Conservation (phyloP, 2,329 filamentous ascomycete species). For the Colletotrichum truncatum region DNA sequence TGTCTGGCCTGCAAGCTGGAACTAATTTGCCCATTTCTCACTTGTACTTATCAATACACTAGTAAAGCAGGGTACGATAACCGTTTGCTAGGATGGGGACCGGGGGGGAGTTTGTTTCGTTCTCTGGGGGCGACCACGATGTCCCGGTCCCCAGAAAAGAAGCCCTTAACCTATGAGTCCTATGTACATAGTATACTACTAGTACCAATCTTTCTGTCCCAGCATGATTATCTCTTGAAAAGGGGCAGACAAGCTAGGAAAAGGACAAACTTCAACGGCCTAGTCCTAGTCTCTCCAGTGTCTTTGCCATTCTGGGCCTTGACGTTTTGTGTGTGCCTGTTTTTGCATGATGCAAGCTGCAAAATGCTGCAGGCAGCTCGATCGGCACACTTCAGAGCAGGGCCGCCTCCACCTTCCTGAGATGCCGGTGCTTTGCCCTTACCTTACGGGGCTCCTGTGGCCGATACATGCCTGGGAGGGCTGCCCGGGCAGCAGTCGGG, state of each 20-base stretch:
- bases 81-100: not conserved
- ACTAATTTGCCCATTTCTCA: not conserved
- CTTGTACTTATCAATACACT: not conserved
- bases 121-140: not conserved
- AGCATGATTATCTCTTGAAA: not conserved
- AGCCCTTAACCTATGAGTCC: not conserved
- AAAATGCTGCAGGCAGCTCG: conserved; percentile 7
- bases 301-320: not conserved
- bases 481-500: not conserved
- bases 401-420: not conserved
- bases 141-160: not conserved
- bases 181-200: not conserved
- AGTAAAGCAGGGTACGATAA: not conserved
- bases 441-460: not conserved
- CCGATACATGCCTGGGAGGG: not conserved
- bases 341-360: conserved; percentile 6
- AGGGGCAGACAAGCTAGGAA: not conserved
- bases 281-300: not conserved
- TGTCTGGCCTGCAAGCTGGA: too few relatives aligned
- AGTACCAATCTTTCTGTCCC: too few relatives aligned
- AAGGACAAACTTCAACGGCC: not conserved
- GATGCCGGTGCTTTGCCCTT: not conserved
- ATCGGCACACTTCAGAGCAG: not conserved
- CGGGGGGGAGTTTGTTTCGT: not conserved
- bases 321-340: not conserved